phyloP scores from a whole-genome alignment of 2,329 filamentous ascomycete species.

The Penicillium palitans region DNA sequence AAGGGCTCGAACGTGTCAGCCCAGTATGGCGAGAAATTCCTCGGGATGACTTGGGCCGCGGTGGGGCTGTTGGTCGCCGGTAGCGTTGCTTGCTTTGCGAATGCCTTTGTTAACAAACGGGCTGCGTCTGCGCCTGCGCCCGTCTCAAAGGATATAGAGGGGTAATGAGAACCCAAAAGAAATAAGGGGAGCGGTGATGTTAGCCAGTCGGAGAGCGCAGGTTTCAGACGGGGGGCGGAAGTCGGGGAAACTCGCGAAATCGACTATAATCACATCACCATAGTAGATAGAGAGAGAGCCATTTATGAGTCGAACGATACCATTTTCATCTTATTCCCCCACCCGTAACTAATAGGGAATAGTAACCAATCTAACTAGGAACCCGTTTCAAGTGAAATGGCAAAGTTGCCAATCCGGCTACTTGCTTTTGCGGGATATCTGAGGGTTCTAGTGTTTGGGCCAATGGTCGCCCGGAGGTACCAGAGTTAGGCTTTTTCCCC shows the following conservation, averaged over 20 bases:
- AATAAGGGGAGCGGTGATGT: background rate
- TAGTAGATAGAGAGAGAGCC: background rate
- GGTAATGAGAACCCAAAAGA: constrained; percentile 10
- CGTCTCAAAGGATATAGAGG: constrained; percentile 24
- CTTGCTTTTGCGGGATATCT: constrained; percentile 9
- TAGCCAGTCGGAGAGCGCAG: constrained; percentile 4
- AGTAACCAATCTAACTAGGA: background rate
- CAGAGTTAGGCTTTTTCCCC: background rate
- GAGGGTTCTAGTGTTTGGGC: background rate
- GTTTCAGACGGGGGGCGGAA: background rate
- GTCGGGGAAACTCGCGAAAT: constrained; percentile 6
- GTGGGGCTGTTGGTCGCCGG: constrained; percentile 40
- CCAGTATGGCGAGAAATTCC: constrained; percentile 54
- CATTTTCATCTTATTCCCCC: background rate
- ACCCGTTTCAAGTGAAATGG: constrained; percentile 1
- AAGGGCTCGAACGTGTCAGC: constrained; percentile 52
- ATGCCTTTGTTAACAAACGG: constrained; percentile 24
- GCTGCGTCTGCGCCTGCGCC: constrained; percentile 3
- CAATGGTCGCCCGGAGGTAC: background rate
- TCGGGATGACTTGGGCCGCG: constrained; percentile 61
- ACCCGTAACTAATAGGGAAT: background rate
- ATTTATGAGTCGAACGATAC: constrained; percentile 1
- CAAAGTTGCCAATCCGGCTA: constrained; percentile 6
- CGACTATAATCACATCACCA: background rate
- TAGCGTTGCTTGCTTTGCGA: constrained; percentile 32